A percentile compares a stretch with the other conserved stretches of the same genome.
These are phyloP conservation scores for Pseudonitzschia delicatissima DNA, from an alignment of 108 stramenopile genomes.

Conservation along the genomic window DNA sequence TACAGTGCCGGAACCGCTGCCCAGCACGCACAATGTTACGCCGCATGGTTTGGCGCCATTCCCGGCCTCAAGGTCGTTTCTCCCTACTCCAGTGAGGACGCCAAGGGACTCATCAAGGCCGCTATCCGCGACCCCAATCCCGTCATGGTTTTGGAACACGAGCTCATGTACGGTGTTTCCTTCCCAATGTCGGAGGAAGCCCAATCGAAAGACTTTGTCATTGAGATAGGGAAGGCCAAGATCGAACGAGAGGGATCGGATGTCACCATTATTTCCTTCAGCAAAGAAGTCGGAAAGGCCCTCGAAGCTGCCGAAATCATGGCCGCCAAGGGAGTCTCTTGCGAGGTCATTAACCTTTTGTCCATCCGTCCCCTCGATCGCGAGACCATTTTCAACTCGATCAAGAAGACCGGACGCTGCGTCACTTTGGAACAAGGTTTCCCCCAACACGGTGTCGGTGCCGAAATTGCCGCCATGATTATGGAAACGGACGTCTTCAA, in stretches of 20 bases:
- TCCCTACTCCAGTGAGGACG: constrained; percentile 96
- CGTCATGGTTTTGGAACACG: constrained; percentile 97
- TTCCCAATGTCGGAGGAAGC: constrained; percentile 97
- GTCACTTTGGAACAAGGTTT: constrained; percentile 97
- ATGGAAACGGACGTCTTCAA: constrained; percentile 98
- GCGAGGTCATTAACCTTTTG: constrained; percentile 95
- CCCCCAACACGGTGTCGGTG: constrained; percentile 97
- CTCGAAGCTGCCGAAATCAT: constrained; percentile 93
- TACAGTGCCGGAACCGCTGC: constrained; percentile 96
- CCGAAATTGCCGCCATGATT: constrained; percentile 95
- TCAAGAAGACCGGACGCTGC: constrained; percentile 95
- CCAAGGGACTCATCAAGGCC: constrained; percentile 97
- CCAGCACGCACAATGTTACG: constrained; percentile 99
- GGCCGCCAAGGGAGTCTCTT: constrained; percentile 78
- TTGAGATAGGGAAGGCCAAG: constrained; percentile 91
- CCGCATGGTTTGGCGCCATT: constrained; percentile 90
- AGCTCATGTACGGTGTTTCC: constrained; percentile 94
- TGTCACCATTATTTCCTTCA: constrained; percentile 94
- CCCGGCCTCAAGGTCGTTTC: constrained; percentile 96
- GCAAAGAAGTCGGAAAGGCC: constrained; percentile 85
- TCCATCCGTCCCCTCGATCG: constrained; percentile 95
- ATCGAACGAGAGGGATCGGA: constrained; percentile 92
- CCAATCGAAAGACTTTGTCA: constrained; percentile 82
- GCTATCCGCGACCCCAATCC: constrained; percentile 99
- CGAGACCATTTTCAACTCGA: constrained; percentile 88